These are phyloP conservation scores for Nicotiana rustica DNA, from an alignment of 305 asterid species.

Conservation along the genomic window DNA sequence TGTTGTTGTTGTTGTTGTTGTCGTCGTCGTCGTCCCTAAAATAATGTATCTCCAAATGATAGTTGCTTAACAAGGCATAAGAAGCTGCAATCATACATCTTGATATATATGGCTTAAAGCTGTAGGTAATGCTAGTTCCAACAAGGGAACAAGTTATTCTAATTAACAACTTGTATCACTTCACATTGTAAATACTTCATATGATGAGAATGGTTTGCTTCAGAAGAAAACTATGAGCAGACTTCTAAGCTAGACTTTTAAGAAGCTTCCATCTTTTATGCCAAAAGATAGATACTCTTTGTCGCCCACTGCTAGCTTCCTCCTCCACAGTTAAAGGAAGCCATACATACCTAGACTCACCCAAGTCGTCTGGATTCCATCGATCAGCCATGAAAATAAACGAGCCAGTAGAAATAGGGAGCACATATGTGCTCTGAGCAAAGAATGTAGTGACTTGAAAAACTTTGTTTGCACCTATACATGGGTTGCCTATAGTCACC, in stretches of 20 bases:
- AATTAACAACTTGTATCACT: not conserved
- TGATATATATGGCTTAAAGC: slow-evolving; percentile 13
- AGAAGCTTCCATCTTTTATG: slow-evolving; percentile 66
- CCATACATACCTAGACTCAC: slow-evolving; percentile 75
- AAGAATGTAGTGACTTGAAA: slow-evolving; percentile 63
- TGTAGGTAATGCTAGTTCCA: not conserved
- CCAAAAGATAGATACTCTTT: slow-evolving; percentile 71
- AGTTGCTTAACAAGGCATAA: not conserved
- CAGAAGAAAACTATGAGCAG: not conserved
- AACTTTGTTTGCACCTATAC: slow-evolving; percentile 63
- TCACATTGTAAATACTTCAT: not conserved
- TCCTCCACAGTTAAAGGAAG: slow-evolving; percentile 63
- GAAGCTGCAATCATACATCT: slow-evolving; percentile 25
- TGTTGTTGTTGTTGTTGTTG: too few relatives aligned
- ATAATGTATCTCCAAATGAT: not conserved
- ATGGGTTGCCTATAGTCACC: slow-evolving; percentile 79
- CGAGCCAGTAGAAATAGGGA: slow-evolving; percentile 62
- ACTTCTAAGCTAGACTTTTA: not conserved
- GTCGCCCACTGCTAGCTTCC: slow-evolving; percentile 46
- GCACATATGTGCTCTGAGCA: slow-evolving; percentile 66
- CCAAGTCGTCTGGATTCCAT: slow-evolving; percentile 64
- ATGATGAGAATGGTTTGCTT: not conserved
- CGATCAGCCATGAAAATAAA: slow-evolving; percentile 72
- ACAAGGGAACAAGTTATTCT: slow-evolving; percentile 9
- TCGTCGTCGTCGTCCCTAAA: not conserved